phyloP scores from a whole-genome alignment of 805 yeast species.

The Maudiozyma saulgeensis region DNA sequence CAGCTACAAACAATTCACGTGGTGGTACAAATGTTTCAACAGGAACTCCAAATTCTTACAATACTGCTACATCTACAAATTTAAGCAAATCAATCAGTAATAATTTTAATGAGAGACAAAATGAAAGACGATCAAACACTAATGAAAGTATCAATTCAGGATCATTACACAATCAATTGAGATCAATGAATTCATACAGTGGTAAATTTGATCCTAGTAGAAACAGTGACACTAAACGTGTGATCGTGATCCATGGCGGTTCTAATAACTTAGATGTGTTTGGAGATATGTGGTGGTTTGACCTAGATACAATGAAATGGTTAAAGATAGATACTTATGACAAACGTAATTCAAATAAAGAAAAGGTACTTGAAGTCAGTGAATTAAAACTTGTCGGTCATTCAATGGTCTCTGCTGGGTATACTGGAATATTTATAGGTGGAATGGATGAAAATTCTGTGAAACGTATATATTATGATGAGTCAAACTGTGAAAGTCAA shows the following conservation, averaged over 20 bases:
- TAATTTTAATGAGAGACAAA: not conserved
- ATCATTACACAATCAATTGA: not conserved
- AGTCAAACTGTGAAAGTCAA: not conserved
- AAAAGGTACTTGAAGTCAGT: constrained; percentile 8
- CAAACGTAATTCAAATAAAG: constrained; percentile 4
- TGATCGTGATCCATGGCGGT: constrained; percentile 33
- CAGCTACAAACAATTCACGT: not conserved
- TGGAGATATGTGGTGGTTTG: constrained; percentile 46
- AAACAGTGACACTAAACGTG: constrained; percentile 5
- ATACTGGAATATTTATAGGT: constrained; percentile 19
- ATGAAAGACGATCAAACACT: not conserved
- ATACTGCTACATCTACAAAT: too few species aligned
- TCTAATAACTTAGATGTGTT: constrained; percentile 28
- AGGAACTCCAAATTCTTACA: too few species aligned
- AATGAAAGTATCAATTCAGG: not conserved
- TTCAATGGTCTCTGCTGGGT: constrained; percentile 17
- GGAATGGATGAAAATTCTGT: constrained; percentile 23
- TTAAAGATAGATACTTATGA: constrained; percentile 9
- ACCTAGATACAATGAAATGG: constrained; percentile 38
- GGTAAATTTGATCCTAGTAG: not conserved
- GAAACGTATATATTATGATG: constrained; percentile 6
- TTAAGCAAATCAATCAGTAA: not conserved
- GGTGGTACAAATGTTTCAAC: not conserved
- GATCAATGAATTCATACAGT: not conserved
- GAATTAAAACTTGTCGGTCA: constrained; percentile 24